Conservation (phyloP, 768 basidiomycete species). For the Mycena albidolilacea region DNA sequence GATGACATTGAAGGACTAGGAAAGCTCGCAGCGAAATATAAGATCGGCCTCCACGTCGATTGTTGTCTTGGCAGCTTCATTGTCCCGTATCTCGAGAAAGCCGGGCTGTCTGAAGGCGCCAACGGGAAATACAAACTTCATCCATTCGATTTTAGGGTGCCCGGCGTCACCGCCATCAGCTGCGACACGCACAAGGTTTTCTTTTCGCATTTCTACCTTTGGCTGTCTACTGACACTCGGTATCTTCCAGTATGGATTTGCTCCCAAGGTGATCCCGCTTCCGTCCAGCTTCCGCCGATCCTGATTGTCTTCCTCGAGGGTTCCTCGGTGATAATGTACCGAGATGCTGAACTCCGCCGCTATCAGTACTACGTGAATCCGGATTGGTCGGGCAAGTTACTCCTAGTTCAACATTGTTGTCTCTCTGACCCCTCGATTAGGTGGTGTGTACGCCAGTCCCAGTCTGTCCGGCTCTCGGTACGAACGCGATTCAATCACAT, state of each 20-base stretch:
- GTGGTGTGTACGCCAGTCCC: constrained; percentile 93
- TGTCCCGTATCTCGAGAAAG: constrained; percentile 89
- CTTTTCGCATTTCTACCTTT: background rate
- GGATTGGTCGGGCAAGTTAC: constrained; percentile 77
- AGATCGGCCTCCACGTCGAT: constrained; percentile 93
- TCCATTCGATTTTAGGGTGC: constrained; percentile 92
- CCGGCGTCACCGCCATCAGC: constrained; percentile 94
- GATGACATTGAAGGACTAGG: constrained; percentile 89
- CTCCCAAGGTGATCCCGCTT: constrained; percentile 80
- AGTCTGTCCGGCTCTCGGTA: constrained; percentile 92
- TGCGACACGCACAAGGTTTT: constrained; percentile 95
- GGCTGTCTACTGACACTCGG: constrained; percentile 23
- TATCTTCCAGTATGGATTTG: constrained; percentile 84
- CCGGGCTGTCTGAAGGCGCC: constrained; percentile 76
- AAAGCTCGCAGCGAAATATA: constrained; percentile 78
- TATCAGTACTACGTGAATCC: constrained; percentile 92
- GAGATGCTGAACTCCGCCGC: constrained; percentile 78
- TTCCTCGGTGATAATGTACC: constrained; percentile 96
- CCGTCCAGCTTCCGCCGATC: constrained; percentile 13
- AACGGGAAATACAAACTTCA: constrained; percentile 69
- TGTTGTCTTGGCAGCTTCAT: constrained; percentile 96
- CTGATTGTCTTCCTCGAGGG: constrained; percentile 63
- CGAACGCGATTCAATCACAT: constrained; percentile 33
- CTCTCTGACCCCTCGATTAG: constrained; percentile 48
- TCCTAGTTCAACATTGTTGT: background rate